phyloP scores from a whole-genome alignment of 192 early-diverging fungal species.

The Linnemannia elongata region DNA sequence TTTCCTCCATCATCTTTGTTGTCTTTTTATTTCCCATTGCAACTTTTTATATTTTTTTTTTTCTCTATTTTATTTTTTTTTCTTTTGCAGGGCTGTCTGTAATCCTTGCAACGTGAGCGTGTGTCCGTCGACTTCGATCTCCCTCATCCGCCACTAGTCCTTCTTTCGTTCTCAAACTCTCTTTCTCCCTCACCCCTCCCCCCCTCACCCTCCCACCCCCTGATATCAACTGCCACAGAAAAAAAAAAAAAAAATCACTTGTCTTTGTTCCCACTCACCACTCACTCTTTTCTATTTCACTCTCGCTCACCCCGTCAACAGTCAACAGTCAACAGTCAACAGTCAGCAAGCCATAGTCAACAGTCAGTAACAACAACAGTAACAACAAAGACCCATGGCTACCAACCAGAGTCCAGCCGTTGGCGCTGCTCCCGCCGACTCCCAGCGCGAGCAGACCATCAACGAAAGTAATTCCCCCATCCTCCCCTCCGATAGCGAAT shows the following conservation, averaged over 20 bases:
- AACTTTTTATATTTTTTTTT: too few relatives aligned
- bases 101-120: neutral
- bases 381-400: slow-evolving; percentile 19
- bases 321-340: neutral
- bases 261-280: neutral
- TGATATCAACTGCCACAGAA: slow-evolving; percentile 9
- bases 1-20: neutral
- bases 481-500: slow-evolving; percentile 38
- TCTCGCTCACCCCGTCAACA: neutral
- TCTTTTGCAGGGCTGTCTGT: neutral
- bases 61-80: neutral
- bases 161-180: neutral
- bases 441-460: neutral
- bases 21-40: neutral
- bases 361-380: neutral
- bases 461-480: slow-evolving; percentile 43
- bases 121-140: neutral
- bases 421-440: slow-evolving; percentile 16
- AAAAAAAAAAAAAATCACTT: slow-evolving; percentile 17
- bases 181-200: neutral
- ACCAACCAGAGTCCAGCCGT: slow-evolving; percentile 6
- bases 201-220: neutral
- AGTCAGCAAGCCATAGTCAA: neutral
- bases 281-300: neutral
- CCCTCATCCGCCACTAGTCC: neutral